A percentile compares a stretch with the other conserved stretches of the same genome.
phyloP scores from a whole-genome alignment of 2,329 filamentous ascomycete species.

The Penicillium sp. region DNA sequence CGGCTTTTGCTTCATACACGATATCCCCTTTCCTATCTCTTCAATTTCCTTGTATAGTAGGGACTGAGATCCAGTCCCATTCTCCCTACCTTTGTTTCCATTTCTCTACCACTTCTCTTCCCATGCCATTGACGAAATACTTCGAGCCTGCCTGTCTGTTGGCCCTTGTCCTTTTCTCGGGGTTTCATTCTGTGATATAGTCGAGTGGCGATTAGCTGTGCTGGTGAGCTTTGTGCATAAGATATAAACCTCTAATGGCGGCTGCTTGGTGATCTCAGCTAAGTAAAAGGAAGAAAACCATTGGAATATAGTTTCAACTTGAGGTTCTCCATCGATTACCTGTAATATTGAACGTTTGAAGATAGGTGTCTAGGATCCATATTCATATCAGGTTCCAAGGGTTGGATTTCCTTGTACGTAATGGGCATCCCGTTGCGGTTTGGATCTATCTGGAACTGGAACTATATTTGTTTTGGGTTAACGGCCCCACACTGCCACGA shows the following conservation, averaged over 20 bases:
- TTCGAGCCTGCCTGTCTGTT: background rate
- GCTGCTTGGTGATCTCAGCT: background rate
- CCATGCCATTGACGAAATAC: background rate
- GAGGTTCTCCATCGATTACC: background rate
- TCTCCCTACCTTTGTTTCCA: background rate
- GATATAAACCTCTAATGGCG: background rate
- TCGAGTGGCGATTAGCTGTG: background rate
- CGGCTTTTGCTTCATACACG: background rate
- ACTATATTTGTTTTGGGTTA: background rate
- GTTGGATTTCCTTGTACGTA: background rate
- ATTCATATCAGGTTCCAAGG: no score
- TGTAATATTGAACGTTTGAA: background rate
- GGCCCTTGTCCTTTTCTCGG: background rate
- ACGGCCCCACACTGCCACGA: background rate
- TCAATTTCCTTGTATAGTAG: conserved; percentile 16
- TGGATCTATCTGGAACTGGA: background rate
- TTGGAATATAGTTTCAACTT: background rate
- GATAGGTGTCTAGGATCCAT: background rate
- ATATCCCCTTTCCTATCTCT: no score
- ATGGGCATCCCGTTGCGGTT: background rate
- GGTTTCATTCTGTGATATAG: background rate
- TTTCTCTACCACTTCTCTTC: background rate
- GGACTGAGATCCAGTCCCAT: background rate
- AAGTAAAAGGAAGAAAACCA: background rate
- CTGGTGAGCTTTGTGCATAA: background rate